Percentiles rank a stretch among this genome's conserved stretches.
Conservation (phyloP, 2,329 filamentous ascomycete species). For the Trichoderma gracile region DNA sequence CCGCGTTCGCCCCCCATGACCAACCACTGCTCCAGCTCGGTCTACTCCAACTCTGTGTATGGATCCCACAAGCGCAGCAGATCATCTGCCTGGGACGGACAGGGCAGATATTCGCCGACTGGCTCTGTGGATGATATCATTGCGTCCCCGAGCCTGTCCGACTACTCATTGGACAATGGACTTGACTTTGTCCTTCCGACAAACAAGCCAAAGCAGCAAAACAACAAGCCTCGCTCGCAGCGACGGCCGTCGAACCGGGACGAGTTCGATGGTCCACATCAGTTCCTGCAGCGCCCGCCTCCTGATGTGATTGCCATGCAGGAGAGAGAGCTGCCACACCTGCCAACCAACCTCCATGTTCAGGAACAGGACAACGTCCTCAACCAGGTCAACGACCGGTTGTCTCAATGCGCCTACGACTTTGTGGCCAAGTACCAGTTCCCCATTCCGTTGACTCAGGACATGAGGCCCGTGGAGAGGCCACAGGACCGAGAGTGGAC, state of each 20-base stretch:
- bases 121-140: constrained; percentile 61
- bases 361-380: constrained; percentile 84
- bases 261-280: constrained; percentile 86
- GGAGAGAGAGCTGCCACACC: constrained; percentile 76
- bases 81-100: constrained; percentile 50
- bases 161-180: constrained; percentile 58
- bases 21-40: constrained; percentile 35
- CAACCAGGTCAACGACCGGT: constrained; percentile 76
- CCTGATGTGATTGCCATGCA: constrained; percentile 72
- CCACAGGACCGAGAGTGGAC: constrained; percentile 84
- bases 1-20: constrained; percentile 46
- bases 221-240: constrained; percentile 56
- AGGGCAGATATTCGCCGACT: constrained; percentile 56
- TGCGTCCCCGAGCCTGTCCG: constrained; percentile 60
- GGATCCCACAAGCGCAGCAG: constrained; percentile 25
- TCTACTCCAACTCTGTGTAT: constrained; percentile 26
- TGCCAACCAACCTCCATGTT: constrained; percentile 78
- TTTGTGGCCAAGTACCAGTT: constrained; percentile 92
- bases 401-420: constrained; percentile 84
- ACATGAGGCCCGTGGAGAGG: constrained; percentile 74
- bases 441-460: constrained; percentile 78
- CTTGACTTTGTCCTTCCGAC: constrained; percentile 44
- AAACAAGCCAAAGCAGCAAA: constrained; percentile 47
- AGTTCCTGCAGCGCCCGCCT: constrained; percentile 73
- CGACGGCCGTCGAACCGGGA: constrained; percentile 77